Percentiles rank a stretch among this genome's conserved stretches.
These are phyloP conservation scores for Phaffia rhodozyma DNA, from an alignment of 1,284 basidiomycete species.

Conservation along the genomic window DNA sequence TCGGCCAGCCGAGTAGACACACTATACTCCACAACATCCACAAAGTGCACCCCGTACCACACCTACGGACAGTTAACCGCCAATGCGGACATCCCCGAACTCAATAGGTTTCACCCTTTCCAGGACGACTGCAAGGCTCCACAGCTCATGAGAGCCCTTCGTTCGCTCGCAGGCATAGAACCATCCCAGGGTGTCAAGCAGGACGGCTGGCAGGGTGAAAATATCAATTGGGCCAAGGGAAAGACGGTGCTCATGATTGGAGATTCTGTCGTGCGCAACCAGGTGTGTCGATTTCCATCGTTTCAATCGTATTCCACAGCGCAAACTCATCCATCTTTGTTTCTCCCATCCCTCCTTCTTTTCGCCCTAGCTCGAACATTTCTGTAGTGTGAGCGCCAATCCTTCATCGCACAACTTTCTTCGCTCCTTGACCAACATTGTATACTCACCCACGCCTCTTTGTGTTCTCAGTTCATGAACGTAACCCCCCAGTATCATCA, in stretches of 20 bases:
- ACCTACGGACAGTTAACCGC: slow-evolving; percentile 8
- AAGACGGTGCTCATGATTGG: slow-evolving; percentile 18
- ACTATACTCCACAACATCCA: background rate
- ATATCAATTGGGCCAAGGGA: slow-evolving; percentile 7
- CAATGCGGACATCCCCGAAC: background rate
- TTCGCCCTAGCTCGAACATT: background rate
- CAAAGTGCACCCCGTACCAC: slow-evolving; percentile 17
- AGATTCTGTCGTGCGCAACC: slow-evolving; percentile 13
- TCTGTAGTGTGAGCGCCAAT: background rate
- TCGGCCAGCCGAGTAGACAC: too few relatives aligned
- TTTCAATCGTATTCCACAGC: background rate
- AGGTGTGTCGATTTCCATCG: background rate
- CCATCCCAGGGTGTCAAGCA: background rate
- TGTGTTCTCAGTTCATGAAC: slow-evolving; percentile 2
- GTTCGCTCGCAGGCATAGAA: background rate
- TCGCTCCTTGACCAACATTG: background rate
- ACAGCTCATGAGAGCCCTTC: slow-evolving; percentile 6
- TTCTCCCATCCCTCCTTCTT: background rate
- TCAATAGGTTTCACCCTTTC: slow-evolving; percentile 15
- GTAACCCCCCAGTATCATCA: background rate
- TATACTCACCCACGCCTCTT: background rate
- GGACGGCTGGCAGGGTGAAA: background rate
- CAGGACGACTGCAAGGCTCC: slow-evolving; percentile 6
- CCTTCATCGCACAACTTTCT: background rate
- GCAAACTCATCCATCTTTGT: background rate